Conservation (phyloP, 768 basidiomycete species). For the Amanita exitialis region DNA sequence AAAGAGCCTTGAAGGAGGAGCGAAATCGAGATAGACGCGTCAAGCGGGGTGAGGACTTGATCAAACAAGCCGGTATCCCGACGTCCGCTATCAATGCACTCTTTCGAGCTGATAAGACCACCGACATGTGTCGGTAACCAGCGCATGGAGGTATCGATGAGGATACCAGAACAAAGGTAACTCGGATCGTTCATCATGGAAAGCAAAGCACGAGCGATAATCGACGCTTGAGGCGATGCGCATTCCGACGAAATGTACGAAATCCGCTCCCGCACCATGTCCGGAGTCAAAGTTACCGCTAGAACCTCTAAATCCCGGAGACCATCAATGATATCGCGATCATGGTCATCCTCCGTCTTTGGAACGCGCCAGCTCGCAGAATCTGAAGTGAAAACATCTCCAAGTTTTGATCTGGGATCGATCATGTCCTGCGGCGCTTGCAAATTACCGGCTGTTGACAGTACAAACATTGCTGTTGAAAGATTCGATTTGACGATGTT, state of each 20-base stretch:
- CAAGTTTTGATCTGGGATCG: constrained; percentile 12
- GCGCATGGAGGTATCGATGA: background rate
- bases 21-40: constrained; percentile 14
- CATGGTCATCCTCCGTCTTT: background rate
- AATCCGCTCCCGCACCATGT: constrained; percentile 26
- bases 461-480: constrained; percentile 18
- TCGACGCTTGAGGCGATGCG: constrained; percentile 3
- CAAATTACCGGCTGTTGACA: constrained; percentile 10
- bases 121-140: constrained; percentile 32
- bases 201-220: constrained; percentile 15
- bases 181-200: constrained; percentile 10
- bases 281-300: constrained; percentile 17
- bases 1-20: constrained; percentile 17
- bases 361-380: background rate
- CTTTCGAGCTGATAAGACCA: constrained; percentile 19
- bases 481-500: constrained; percentile 16
- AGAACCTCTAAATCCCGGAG: constrained; percentile 19
- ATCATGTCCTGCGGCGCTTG: constrained; percentile 15
- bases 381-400: constrained; percentile 6
- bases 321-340: constrained; percentile 2
- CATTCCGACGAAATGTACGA: constrained; percentile 17
- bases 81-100: constrained; percentile 21
- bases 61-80: constrained; percentile 24
- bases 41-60: constrained; percentile 24
- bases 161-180: background rate